Evolutionary conservation across 495 filamentous ascomycete genomes (phyloP), one percentile per base, ranked within the genome.

Genomic region (Daldinia loculata): DNA sequence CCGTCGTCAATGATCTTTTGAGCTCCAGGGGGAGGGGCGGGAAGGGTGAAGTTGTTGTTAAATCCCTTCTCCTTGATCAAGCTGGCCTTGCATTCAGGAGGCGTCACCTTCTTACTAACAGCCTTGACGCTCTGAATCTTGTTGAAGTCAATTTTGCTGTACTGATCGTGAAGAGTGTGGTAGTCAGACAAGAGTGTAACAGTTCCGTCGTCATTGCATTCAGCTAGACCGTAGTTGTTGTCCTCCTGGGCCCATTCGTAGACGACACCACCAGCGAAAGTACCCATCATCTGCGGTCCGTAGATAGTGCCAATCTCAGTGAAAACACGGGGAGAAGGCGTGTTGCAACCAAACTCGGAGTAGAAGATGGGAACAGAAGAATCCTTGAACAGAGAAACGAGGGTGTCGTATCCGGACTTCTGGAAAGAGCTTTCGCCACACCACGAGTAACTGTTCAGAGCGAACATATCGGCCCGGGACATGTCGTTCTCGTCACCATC

Each of bases 331-430:
- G 95, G 94, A 39, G 81, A 80, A 30, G 90, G 88, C 26, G 86
- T 82, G 85, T 97, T 98, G 87, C 95, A 99, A 67, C 95, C 95
- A 67, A 92, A 98, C 81, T 99, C 95, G 72, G 92, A 95, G 85
- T 96, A 97, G 88, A 98, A 97, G 61, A 98, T 87, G 22, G 95
- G 95, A 59, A 97, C 85, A 32, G 89, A 90, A 61, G 87, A 89
- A 68, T 86, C 86, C 58, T 79, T 77, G 83, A 98, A 96, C 74
- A 90, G 85, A 8, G 82, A 76, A 45, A 92, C 88, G 4, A 98
- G 84, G 14, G 82, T 79, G 77, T 96, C 82, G 80, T 93, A 98
- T 67, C 89, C 85, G 2, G 90, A 87, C 52, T 85, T 86, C 38
- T 85, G 80, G 85, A 89, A 95, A 67, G 82, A 87, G 57, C 92